Conservation (phyloP, 192 early-diverging fungal species). For the Backusella westeae region DNA sequence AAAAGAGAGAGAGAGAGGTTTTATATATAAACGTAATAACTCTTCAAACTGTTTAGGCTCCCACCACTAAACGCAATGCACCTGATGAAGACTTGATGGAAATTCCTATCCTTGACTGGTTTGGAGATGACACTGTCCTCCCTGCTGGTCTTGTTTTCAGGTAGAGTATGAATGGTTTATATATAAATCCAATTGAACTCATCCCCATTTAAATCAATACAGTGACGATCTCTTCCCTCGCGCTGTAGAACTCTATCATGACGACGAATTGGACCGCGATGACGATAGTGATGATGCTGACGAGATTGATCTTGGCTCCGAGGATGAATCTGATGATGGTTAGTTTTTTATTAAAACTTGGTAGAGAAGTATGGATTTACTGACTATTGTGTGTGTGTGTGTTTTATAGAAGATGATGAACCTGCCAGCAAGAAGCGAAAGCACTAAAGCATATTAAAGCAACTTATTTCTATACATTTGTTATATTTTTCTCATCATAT, state of each 20-base stretch:
- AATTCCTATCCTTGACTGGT: conserved; percentile 30
- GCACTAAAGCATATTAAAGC: not conserved
- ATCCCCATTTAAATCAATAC: not conserved
- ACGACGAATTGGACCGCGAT: conserved; percentile 22
- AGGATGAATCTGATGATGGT: conserved; percentile 29
- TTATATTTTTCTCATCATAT: not conserved
- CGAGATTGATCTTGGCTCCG: conserved; percentile 32
- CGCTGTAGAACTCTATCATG: conserved; percentile 24
- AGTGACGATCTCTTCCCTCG: conserved; percentile 36
- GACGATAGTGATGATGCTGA: conserved; percentile 26
- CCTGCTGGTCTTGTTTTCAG: conserved; percentile 4
- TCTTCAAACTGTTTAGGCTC: not conserved
- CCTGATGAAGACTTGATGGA: conserved; percentile 4
- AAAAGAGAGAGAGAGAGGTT: not conserved
- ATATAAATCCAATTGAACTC: not conserved
- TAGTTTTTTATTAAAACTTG: not conserved
- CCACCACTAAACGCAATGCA: conserved; percentile 29
- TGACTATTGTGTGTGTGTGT: not conserved
- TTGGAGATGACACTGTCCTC: conserved; percentile 23
- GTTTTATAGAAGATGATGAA: not conserved
- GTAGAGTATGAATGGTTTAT: not conserved
- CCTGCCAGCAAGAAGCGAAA: not conserved
- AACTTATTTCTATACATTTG: not conserved
- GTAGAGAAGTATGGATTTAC: too few relatives aligned
- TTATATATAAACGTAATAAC: not conserved